Evolutionary conservation across 768 basidiomycete species (phyloP).

Genomic region (Lactifluus hygrophoroides): DNA sequence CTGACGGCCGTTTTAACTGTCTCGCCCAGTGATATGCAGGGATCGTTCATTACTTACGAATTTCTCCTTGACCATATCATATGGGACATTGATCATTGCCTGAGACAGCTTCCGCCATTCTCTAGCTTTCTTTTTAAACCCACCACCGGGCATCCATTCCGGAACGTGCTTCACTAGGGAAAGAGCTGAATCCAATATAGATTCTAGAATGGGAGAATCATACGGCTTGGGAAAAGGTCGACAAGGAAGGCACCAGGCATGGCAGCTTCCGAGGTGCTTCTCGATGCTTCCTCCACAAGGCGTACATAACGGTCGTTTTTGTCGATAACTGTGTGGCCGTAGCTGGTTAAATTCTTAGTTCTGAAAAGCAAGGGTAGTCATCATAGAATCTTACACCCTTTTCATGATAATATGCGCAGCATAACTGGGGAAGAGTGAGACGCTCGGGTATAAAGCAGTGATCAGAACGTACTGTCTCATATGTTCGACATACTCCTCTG

Average conservation of each 20-base stretch:
- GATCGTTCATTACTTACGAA: constrained; percentile 4
- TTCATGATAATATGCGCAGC: constrained; percentile 10
- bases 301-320: constrained; percentile 15
- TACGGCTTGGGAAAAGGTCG: constrained; percentile 23
- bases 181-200: background rate
- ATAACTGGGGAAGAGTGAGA: background rate
- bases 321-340: constrained; percentile 17
- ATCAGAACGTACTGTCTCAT: constrained; percentile 10
- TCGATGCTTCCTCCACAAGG: constrained; percentile 11
- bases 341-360: constrained; percentile 4
- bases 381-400: constrained; percentile 5
- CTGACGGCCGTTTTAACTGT: background rate
- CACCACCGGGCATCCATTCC: constrained; percentile 24
- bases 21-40: background rate
- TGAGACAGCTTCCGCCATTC: constrained; percentile 19
- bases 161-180: constrained; percentile 22
- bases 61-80: constrained; percentile 19
- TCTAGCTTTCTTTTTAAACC: constrained; percentile 15
- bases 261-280: constrained; percentile 14
- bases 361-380: background rate
- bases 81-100: constrained; percentile 21
- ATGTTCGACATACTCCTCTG: constrained; percentile 16
- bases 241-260: constrained; percentile 21
- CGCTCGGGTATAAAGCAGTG: background rate
- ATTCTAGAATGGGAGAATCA: background rate